These are phyloP conservation scores for Clathrospora elynae DNA, from an alignment of 2,329 filamentous ascomycete genomes.

Conservation along the genomic window DNA sequence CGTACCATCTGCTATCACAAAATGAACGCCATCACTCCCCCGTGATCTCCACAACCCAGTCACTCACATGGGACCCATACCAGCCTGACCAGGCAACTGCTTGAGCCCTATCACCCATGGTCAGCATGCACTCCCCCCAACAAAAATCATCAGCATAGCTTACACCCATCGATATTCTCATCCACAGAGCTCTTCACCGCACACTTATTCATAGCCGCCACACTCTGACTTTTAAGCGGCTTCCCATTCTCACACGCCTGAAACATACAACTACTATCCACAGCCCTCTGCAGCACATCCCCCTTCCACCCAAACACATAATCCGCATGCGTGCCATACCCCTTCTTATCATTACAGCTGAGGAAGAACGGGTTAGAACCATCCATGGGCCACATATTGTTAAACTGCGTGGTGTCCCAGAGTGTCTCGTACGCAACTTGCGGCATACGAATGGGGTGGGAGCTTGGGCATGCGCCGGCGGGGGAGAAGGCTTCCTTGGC, in stretches of 20 bases:
- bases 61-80: too few relatives aligned
- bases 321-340: constrained; percentile 39
- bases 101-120: too few relatives aligned
- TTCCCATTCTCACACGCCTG: constrained; percentile 28
- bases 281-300: constrained; percentile 31
- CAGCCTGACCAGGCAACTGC: too few relatives aligned
- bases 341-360: constrained; percentile 32
- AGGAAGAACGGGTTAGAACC: constrained; percentile 37
- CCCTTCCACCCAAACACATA: constrained; percentile 41
- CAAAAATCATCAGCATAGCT: constrained; percentile 4
- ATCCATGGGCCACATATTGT: constrained; percentile 33
- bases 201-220: constrained; percentile 33
- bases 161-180: constrained; percentile 35
- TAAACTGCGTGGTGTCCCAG: constrained; percentile 38
- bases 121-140: too few relatives aligned
- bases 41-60: too few relatives aligned
- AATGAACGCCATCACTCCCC: too few relatives aligned
- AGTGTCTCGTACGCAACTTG: constrained; percentile 41
- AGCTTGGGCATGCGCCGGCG: constrained; percentile 32
- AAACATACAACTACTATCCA: constrained; percentile 37
- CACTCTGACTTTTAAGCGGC: constrained; percentile 28
- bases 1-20: too few relatives aligned
- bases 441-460: constrained; percentile 39
- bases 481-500: constrained; percentile 26
- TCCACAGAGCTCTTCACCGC: constrained; percentile 27